phyloP scores from a whole-genome alignment of 345 rosid genomes.

The Lepidium sativum region DNA sequence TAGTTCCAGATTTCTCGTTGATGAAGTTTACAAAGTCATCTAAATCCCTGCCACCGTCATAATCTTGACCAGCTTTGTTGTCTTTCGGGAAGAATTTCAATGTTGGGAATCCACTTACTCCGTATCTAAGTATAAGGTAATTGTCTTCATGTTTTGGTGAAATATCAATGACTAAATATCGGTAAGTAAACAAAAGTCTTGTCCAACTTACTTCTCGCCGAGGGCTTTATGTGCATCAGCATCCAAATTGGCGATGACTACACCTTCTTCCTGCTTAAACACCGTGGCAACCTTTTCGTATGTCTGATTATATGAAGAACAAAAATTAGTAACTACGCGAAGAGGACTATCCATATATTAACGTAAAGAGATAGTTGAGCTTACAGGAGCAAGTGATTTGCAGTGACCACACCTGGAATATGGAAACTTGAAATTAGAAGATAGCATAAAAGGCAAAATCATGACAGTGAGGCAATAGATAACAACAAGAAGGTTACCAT shows the following conservation, averaged over 20 bases:
- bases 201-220: slow-evolving; percentile 65
- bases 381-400: slow-evolving; percentile 94
- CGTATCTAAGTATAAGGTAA: slow-evolving; percentile 42
- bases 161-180: not conserved
- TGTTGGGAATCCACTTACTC: slow-evolving; percentile 90
- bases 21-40: slow-evolving; percentile 84
- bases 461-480: not conserved
- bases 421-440: slow-evolving; percentile 12
- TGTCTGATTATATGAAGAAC: slow-evolving; percentile 31
- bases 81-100: slow-evolving; percentile 81
- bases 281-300: slow-evolving; percentile 91
- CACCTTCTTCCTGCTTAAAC: slow-evolving; percentile 68
- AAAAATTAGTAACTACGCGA: not conserved
- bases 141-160: not conserved
- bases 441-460: slow-evolving; percentile 2
- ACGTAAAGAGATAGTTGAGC: slow-evolving; percentile 13
- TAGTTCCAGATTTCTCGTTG: slow-evolving; percentile 74
- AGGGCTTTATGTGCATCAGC: slow-evolving; percentile 77
- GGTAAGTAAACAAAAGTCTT: not conserved
- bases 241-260: slow-evolving; percentile 84
- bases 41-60: slow-evolving; percentile 82
- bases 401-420: slow-evolving; percentile 99
- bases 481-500: slow-evolving; percentile 49
- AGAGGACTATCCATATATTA: not conserved
- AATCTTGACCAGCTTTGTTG: slow-evolving; percentile 93